These are phyloP conservation scores for Phialophora chinensis DNA, from an alignment of 2,329 filamentous ascomycete species.

Conservation along the genomic window DNA sequence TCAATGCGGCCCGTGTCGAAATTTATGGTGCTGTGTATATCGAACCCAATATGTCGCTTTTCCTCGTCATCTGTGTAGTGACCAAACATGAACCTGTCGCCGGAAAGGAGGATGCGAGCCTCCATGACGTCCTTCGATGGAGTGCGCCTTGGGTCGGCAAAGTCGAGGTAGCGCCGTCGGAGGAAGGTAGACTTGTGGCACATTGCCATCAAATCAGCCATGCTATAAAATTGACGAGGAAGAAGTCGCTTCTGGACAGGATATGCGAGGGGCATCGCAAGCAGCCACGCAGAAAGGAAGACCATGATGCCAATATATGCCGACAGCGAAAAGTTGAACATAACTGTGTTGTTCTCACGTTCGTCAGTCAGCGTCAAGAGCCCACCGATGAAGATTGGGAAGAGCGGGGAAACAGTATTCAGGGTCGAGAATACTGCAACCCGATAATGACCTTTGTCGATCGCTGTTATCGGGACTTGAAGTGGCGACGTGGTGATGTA, in stretches of 20 bases:
- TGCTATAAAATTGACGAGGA: slow-evolving; percentile 23
- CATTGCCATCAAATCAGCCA: slow-evolving; percentile 25
- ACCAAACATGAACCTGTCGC: slow-evolving; percentile 21
- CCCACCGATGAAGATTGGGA: slow-evolving; percentile 27
- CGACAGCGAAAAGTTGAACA: slow-evolving; percentile 22
- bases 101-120: slow-evolving; percentile 18
- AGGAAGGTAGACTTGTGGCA: slow-evolving; percentile 19
- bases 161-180: slow-evolving; percentile 10
- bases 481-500: slow-evolving; percentile 24
- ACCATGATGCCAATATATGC: slow-evolving; percentile 25
- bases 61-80: slow-evolving; percentile 17
- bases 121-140: slow-evolving; percentile 22
- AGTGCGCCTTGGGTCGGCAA: slow-evolving; percentile 8
- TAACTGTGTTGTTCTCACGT: slow-evolving; percentile 1
- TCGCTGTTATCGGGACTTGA: slow-evolving; percentile 22
- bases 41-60: slow-evolving; percentile 18
- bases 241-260: slow-evolving; percentile 17
- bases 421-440: slow-evolving; percentile 18
- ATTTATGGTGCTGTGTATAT: slow-evolving; percentile 9
- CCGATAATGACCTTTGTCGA: slow-evolving; percentile 22
- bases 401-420: slow-evolving; percentile 22
- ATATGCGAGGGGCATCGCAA: slow-evolving; percentile 15
- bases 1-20: slow-evolving; percentile 5
- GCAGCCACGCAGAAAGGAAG: slow-evolving; percentile 4
- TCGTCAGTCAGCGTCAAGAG: slow-evolving; percentile 15